Evolutionary conservation across 2,329 filamentous ascomycete genomes (phyloP), one percentile per base, ranked within the genome.

Genomic region (Pezicula radicicola): DNA sequence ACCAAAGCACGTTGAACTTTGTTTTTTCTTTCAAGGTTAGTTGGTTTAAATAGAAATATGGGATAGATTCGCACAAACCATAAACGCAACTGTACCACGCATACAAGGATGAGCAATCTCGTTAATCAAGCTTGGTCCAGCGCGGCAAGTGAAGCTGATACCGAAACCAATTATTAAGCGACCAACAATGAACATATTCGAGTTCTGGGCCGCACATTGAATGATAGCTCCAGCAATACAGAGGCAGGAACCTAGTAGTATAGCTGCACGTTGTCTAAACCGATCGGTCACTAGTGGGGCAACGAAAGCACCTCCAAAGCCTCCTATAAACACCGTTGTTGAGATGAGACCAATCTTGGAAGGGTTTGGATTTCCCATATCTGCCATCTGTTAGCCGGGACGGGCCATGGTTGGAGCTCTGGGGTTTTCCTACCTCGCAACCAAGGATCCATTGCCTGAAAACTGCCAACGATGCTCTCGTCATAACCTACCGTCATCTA

Each of bases 201-300:
- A 56, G 3, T 60, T 59, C 51, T 67, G 72, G 1, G 72, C 66
- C 1, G 70, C 63, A 4, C 65, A 66, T 49, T 74, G 68, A 43
- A 77, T 67, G 25, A 72, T 62, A 8, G 72, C 69, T 28, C 73
- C 74, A 45, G 75, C 60, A 3, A 76, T 53, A 56, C 71, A 71
- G 44, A 70, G 68, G n/a, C 71, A 55, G 12, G 60, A 43, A 12
- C 56, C 54, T 9, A 48, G n/a, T 16, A 50, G 54, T 43, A 56
- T 54, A 7, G 49, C 49, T 21, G 41, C 45, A 35, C 49, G 41
- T 35, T 53, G 43, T 2, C 64, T 62, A 28, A 56, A 56, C 3
- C 49, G 51, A 27, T 65, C 64, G 28, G 50, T 39, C 6, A 49
- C 19, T 13, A 46, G 48, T 12, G 50, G 42, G 15, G 53, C 51